Conservation (phyloP, 169 alveolate species). For the Plasmodium inui region DNA sequence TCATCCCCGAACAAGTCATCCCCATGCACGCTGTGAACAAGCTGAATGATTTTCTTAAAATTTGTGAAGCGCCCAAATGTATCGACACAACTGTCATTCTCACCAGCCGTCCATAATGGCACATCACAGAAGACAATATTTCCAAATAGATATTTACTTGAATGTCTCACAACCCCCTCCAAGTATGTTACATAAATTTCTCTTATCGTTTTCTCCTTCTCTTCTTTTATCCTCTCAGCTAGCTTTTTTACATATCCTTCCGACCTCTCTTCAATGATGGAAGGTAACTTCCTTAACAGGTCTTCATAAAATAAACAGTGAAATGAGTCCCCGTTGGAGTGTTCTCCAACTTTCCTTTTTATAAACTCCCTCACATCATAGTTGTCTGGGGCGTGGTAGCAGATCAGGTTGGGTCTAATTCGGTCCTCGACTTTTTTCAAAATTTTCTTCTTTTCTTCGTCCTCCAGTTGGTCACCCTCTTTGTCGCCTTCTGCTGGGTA, state of each 20-base stretch:
- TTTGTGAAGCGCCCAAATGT: not conserved
- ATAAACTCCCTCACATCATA: slow-evolving; percentile 27
- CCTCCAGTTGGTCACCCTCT: slow-evolving; percentile 1
- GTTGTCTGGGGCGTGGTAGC: slow-evolving; percentile 24
- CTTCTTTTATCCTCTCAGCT: slow-evolving; percentile 12
- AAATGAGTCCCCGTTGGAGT: not conserved
- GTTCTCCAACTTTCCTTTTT: not conserved
- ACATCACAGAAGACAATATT: slow-evolving; percentile 14
- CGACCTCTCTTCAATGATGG: not conserved
- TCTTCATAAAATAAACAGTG: slow-evolving; percentile 38
- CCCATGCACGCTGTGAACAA: slow-evolving; percentile 19
- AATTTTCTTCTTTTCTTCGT: slow-evolving; percentile 30
- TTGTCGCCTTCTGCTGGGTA: not conserved
- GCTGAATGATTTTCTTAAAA: slow-evolving; percentile 19
- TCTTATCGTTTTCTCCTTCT: slow-evolving; percentile 3
- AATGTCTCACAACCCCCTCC: not conserved
- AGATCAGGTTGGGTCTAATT: slow-evolving; percentile 49
- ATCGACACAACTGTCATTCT: not conserved
- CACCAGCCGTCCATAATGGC: not conserved
- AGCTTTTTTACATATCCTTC: slow-evolving; percentile 12
- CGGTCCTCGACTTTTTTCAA: slow-evolving; percentile 31
- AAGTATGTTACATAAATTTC: slow-evolving; percentile 27
- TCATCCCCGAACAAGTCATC: not conserved
- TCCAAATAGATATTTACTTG: slow-evolving; percentile 34
- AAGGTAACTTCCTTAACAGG: slow-evolving; percentile 10